These are phyloP conservation scores for Arctium lappa DNA, from an alignment of 129 eudicot species.

Conservation along the genomic window DNA sequence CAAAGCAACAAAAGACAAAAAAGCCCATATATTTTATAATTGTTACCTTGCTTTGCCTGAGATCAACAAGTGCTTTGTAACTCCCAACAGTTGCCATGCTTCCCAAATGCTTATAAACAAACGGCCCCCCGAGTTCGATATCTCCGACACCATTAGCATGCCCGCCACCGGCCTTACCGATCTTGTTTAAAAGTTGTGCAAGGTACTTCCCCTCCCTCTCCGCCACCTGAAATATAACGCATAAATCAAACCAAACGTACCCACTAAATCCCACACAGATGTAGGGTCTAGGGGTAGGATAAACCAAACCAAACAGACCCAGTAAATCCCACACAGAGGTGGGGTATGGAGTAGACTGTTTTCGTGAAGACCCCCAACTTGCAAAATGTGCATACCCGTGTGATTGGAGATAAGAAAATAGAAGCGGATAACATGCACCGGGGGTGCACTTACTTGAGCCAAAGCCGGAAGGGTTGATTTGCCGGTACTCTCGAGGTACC, in stretches of 20 bases:
- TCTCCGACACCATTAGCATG: slow-evolving; percentile 53
- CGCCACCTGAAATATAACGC: slow-evolving; percentile 59
- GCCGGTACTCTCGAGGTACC: slow-evolving; percentile 91
- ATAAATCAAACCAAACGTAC: not conserved
- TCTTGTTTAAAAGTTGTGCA: slow-evolving; percentile 55
- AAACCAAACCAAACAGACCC: not conserved
- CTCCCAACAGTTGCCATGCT: slow-evolving; percentile 97
- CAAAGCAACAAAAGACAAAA: not conserved
- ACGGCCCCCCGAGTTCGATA: slow-evolving; percentile 56
- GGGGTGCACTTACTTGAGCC: slow-evolving; percentile 63
- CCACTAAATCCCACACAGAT: no score
- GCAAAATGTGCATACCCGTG: not conserved
- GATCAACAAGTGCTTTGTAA: slow-evolving; percentile 95
- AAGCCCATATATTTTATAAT: not conserved
- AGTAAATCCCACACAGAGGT: not conserved
- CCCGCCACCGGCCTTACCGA: slow-evolving; percentile 85
- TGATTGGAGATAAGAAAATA: not conserved
- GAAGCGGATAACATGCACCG: not conserved
- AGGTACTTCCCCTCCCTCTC: slow-evolving; percentile 91
- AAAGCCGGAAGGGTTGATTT: slow-evolving; percentile 89
- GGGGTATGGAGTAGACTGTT: not conserved
- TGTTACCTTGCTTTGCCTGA: slow-evolving; percentile 91
- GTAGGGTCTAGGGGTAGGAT: no score
- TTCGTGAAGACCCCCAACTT: not conserved
- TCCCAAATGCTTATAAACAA: slow-evolving; percentile 89